Evolutionary conservation across 768 basidiomycete species (phyloP).

Genomic region (Clavulina sp.): DNA sequence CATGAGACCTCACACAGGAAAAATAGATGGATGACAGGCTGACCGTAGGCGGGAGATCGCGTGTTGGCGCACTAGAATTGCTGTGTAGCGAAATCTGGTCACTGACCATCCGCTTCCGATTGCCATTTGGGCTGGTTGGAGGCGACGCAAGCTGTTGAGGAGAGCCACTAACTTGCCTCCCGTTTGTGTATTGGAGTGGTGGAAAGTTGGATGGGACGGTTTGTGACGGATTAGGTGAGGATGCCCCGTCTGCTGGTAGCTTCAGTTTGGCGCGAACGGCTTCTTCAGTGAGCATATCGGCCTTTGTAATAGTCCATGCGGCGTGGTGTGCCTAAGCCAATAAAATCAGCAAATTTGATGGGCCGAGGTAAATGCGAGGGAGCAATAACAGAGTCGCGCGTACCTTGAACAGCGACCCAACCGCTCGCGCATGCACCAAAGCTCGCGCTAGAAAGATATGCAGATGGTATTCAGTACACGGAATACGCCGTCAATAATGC

Average conservation of each 20-base stretch:
- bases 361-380: neutral
- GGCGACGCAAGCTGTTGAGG: too few species aligned
- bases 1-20: too few species aligned
- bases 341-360: neutral
- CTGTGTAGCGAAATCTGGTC: too few species aligned
- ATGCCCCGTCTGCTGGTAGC: neutral
- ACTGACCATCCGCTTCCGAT: too few species aligned
- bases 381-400: neutral
- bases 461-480: neutral
- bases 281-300: neutral
- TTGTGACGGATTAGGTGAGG: too few species aligned
- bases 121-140: too few species aligned
- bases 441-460: conserved; percentile 4
- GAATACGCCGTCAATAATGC: neutral
- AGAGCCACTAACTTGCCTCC: too few species aligned
- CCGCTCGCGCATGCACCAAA: conserved; percentile 9
- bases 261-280: conserved; percentile 1
- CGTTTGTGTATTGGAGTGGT: too few species aligned
- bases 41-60: too few species aligned
- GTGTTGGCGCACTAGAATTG: too few species aligned
- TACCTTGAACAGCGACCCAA: conserved; percentile 9
- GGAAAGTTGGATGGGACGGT: too few species aligned
- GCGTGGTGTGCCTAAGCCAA: neutral
- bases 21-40: too few species aligned
- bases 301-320: neutral